Base-by-base conservation (phyloP, 345 rosid species). In the Ricinus communis region DNA sequence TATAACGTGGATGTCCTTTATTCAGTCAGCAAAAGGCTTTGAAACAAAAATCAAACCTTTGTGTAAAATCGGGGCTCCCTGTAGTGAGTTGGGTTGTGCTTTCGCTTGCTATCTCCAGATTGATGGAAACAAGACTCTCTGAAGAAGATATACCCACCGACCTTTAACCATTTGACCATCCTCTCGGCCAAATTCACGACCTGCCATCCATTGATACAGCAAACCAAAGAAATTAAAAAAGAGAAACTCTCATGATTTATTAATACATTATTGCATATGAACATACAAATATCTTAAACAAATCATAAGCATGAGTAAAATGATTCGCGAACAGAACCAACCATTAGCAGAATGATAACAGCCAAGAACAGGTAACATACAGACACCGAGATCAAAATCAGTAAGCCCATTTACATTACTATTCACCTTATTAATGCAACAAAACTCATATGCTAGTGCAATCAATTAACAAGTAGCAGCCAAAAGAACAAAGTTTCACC, bases 71-170 rank as follows among this genome's bases (percentile, higher is more conserved):
- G 86, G 64, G 99, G 99, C 73, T 95, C 99, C 36, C 97, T 93
- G 80, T 95, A 95, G 82, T 90, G 99, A 60, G 99, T 87, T 57
- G 98, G 99, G 77, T 90, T 91, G 70, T 68, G 58, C 79, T 90
- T 95, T 40, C 96, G 78, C 79, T 88, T 90, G 71, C 82, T 79
- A 80, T 92, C 99, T 72, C 97, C 98, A 65, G 99, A 95, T 80
- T 84, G 98, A 81, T 92, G 94, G 76, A 95, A 90, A 77, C 99
- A 95, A 64, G 98, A 89, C 84, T 95, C 99, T 72, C 98, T 82
- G 76, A 95, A 92, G 88, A 95, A 95, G 70, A 95, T 88, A 75
- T 73, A 82, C 12, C 99, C 98, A 1, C 97, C 98, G 53, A 82
- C 87, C 84, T 87, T 95, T n/a, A 93, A 76, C 99, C 97, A 95